These are phyloP conservation scores for Saposhnikovia divaricata DNA, from an alignment of 129 eudicot species.

Conservation along the genomic window DNA sequence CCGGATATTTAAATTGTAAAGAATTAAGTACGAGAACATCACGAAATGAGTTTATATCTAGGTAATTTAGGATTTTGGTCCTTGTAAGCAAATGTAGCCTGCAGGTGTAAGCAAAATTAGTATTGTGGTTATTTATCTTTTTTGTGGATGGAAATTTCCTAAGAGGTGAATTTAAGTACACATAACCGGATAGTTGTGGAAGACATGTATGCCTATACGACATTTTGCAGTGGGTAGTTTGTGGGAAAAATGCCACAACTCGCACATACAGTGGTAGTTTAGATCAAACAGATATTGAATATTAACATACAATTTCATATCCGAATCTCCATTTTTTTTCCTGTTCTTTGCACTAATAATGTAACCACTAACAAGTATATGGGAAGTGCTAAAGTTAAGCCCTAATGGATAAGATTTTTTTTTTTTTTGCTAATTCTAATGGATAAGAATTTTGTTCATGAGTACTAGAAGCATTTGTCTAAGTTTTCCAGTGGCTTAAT, in stretches of 20 bases:
- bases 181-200: no score
- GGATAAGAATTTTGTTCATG: not conserved
- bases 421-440: no score
- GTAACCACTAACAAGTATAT: not conserved
- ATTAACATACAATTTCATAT: not conserved
- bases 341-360: not conserved
- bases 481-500: not conserved
- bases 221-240: not conserved
- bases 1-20: not conserved
- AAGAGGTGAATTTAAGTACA: not conserved
- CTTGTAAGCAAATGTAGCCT: not conserved
- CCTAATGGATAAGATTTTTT: not conserved
- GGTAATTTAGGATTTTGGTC: not conserved
- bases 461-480: not conserved
- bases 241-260: not conserved
- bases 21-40: no score
- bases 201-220: not conserved
- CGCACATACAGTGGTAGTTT: not conserved
- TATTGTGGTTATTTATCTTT: not conserved
- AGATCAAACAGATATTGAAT: not conserved
- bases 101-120: not conserved
- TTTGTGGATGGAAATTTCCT: not conserved
- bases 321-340: not conserved
- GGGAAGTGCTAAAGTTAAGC: not conserved
- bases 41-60: not conserved